Conservation (phyloP, 768 basidiomycete genomes). For the Tylopilus plumbeoviolaceoides region DNA sequence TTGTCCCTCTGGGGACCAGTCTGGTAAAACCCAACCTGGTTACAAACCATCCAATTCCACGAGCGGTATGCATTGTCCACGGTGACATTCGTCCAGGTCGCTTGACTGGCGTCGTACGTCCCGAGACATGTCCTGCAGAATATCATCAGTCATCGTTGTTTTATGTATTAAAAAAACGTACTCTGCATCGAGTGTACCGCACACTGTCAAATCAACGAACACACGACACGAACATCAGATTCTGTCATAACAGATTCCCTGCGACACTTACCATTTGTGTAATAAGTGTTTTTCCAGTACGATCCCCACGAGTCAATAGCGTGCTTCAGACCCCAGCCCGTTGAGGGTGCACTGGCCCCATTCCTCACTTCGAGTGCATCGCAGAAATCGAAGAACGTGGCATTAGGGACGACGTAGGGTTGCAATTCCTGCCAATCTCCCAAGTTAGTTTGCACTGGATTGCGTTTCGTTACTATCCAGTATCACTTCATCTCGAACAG, state of each 20-base stretch:
- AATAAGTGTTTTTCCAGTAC: background rate
- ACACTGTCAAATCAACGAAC: no score
- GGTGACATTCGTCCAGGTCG: slow-evolving; percentile 47
- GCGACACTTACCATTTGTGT: no score
- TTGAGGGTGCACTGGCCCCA: slow-evolving; percentile 38
- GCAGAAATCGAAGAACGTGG: slow-evolving; percentile 37
- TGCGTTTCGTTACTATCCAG: slow-evolving; percentile 37
- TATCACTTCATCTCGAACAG: slow-evolving; percentile 5
- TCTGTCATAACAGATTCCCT: no score
- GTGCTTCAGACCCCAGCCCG: slow-evolving; percentile 56
- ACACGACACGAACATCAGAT: no score
- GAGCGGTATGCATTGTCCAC: slow-evolving; percentile 57
- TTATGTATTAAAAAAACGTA: no score
- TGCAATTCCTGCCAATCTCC: slow-evolving; percentile 20
- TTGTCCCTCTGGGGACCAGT: no score
- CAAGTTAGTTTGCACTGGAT: background rate
- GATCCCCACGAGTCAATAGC: slow-evolving; percentile 34
- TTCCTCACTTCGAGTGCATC: slow-evolving; percentile 38
- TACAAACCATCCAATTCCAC: slow-evolving; percentile 75
- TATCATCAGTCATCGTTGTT: slow-evolving; percentile 23
- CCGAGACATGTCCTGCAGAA: slow-evolving; percentile 25
- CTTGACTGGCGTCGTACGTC: slow-evolving; percentile 22
- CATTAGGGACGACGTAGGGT: slow-evolving; percentile 41
- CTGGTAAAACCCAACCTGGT: no score
- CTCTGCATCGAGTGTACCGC: no score